phyloP scores from a whole-genome alignment of 345 rosid species.

The Populus pruinosa region DNA sequence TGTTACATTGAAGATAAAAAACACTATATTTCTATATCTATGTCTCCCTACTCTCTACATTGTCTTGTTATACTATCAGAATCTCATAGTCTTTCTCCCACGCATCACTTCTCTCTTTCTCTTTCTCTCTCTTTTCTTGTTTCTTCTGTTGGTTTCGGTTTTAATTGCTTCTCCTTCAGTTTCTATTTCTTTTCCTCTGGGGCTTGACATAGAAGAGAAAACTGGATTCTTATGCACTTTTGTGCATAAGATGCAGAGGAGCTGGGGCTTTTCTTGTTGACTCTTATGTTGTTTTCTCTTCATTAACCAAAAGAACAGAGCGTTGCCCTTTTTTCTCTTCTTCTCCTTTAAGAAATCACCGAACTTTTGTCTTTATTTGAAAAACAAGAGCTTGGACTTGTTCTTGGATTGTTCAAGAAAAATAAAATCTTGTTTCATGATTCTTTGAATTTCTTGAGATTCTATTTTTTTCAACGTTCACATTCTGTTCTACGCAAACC shows the following conservation, averaged over 20 bases:
- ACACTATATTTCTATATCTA: constrained; percentile 24
- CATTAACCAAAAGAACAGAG: constrained; percentile 31
- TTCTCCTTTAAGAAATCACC: constrained; percentile 5
- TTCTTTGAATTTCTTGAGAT: constrained; percentile 10
- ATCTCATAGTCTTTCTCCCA: constrained; percentile 43
- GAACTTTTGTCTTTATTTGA: background rate
- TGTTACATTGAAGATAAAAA: constrained; percentile 1
- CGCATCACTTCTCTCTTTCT: constrained; percentile 30
- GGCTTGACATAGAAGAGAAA: constrained; percentile 5
- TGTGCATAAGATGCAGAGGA: constrained; percentile 29
- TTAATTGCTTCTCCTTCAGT: constrained; percentile 21
- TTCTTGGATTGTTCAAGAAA: constrained; percentile 1
- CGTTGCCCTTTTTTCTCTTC: constrained; percentile 18
- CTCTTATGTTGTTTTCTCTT: constrained; percentile 22
- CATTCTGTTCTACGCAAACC: constrained; percentile 16
- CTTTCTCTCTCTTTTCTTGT: constrained; percentile 4
- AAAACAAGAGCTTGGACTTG: constrained; percentile 2
- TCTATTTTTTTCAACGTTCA: background rate
- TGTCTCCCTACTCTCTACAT: constrained; percentile 27
- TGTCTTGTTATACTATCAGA: constrained; percentile 51
- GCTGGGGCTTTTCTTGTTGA: constrained; percentile 25
- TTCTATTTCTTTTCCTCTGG: constrained; percentile 13
- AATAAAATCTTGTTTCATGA: constrained; percentile 8
- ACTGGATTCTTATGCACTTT: constrained; percentile 20
- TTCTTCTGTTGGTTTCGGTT: constrained; percentile 11